Conservation (phyloP, 192 early-diverging fungal genomes). For the Entomortierella parvispora region DNA sequence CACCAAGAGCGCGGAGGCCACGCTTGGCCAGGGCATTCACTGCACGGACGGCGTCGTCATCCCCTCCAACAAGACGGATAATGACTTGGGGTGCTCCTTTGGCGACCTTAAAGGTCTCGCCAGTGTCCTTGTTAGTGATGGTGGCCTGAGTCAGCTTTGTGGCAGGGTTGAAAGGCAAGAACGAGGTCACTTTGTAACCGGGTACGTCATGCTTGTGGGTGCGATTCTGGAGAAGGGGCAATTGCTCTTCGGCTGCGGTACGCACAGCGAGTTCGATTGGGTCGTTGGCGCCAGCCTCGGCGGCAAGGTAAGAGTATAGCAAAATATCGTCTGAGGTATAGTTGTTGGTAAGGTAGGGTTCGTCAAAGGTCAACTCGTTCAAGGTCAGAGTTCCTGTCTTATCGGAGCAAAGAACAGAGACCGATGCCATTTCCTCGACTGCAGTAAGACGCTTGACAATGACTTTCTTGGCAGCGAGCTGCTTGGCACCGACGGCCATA, state of each 20-base stretch:
- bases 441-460: conserved; percentile 96
- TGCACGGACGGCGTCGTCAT: conserved; percentile 82
- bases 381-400: conserved; percentile 96
- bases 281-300: conserved; percentile 92
- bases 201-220: conserved; percentile 70
- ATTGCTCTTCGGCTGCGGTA: conserved; percentile 76
- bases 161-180: conserved; percentile 95
- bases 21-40: conserved; percentile 86
- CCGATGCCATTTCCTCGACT: conserved; percentile 94
- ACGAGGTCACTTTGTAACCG: conserved; percentile 92
- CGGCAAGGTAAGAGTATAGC: conserved; percentile 83
- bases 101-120: conserved; percentile 85
- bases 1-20: conserved; percentile 90
- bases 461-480: conserved; percentile 93
- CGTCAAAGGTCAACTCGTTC: conserved; percentile 93
- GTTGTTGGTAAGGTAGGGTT: conserved; percentile 77
- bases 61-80: conserved; percentile 81
- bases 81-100: conserved; percentile 97
- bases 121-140: conserved; percentile 78
- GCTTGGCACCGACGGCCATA: conserved; percentile 94
- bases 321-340: conserved; percentile 83
- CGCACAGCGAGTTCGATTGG: conserved; percentile 93
- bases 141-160: conserved; percentile 94
- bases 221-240: conserved; percentile 71
- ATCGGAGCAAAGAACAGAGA: conserved; percentile 86